phyloP scores from a whole-genome alignment of 176 grass and related monocot genomes.

The Aegilops speltoides region DNA sequence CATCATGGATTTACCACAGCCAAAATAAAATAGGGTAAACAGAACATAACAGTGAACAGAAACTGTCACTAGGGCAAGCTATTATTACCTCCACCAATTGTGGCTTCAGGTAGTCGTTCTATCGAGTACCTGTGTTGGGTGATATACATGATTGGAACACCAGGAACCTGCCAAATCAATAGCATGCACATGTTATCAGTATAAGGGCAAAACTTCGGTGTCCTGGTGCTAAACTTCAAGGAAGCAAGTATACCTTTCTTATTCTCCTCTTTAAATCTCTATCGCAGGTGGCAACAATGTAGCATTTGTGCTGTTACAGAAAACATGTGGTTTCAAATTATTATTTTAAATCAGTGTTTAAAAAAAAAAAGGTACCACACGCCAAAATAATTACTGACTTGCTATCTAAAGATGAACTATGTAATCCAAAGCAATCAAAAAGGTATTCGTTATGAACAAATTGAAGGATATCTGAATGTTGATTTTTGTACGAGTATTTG shows the following conservation, averaged over 20 bases:
- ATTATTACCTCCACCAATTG: conserved; percentile 72
- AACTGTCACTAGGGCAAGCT: background rate
- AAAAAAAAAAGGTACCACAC: background rate
- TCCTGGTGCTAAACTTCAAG: background rate
- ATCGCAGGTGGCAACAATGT: conserved; percentile 91
- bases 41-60: background rate
- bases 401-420: background rate
- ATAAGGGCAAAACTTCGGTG: background rate
- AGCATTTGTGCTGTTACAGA: conserved; percentile 81
- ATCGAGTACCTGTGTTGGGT: conserved; percentile 79
- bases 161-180: conserved; percentile 53
- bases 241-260: conserved; percentile 62
- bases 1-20: background rate
- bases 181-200: background rate
- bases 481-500: too few relatives aligned
- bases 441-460: too few relatives aligned
- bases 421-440: too few relatives aligned
- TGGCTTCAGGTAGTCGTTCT: conserved; percentile 84
- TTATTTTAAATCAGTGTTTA: background rate
- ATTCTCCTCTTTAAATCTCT: conserved; percentile 92
- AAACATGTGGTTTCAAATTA: background rate
- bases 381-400: background rate
- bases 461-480: too few relatives aligned
- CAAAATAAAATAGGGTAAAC: background rate
- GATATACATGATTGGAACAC: conserved; percentile 93